Percentiles rank a stretch among this genome's conserved stretches.
Conservation (phyloP, 176 grass and related monocot species). For the Carex cristatella region DNA sequence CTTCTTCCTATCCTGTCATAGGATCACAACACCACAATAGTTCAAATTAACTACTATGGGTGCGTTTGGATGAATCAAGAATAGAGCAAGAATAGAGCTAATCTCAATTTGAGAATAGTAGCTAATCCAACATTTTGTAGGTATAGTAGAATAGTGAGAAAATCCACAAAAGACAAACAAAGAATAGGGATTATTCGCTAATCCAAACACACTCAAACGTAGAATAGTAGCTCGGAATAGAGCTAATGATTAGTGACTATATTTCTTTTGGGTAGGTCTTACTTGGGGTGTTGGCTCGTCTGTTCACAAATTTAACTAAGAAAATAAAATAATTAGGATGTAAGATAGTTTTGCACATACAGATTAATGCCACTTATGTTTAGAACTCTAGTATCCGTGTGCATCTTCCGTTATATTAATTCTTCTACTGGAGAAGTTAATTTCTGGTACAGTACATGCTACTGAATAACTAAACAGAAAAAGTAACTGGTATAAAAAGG, state of each 20-base stretch:
- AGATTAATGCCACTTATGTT: not conserved
- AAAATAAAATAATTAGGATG: not conserved
- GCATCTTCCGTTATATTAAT: not conserved
- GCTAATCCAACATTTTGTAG: no score
- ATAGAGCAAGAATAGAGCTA: no score
- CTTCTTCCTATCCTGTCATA: slow-evolving; percentile 16
- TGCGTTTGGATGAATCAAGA: no score
- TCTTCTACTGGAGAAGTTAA: not conserved
- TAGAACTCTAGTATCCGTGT: not conserved
- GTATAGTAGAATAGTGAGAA: no score
- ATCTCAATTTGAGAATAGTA: no score
- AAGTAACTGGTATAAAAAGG: not conserved
- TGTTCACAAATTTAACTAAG: not conserved
- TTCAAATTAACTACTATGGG: no score
- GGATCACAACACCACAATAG: slow-evolving; percentile 14
- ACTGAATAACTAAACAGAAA: not conserved
- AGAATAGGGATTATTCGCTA: no score
- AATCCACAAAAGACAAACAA: no score
- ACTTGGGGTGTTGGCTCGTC: not conserved
- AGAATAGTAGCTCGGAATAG: no score
- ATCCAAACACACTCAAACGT: no score
- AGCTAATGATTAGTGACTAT: no score
- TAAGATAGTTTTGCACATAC: not conserved
- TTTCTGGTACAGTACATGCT: not conserved
- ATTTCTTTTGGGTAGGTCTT: not conserved